Evolutionary conservation across 176 grass and related monocot genomes (phyloP).

Genomic region (Chrysopogon serrulatus): DNA sequence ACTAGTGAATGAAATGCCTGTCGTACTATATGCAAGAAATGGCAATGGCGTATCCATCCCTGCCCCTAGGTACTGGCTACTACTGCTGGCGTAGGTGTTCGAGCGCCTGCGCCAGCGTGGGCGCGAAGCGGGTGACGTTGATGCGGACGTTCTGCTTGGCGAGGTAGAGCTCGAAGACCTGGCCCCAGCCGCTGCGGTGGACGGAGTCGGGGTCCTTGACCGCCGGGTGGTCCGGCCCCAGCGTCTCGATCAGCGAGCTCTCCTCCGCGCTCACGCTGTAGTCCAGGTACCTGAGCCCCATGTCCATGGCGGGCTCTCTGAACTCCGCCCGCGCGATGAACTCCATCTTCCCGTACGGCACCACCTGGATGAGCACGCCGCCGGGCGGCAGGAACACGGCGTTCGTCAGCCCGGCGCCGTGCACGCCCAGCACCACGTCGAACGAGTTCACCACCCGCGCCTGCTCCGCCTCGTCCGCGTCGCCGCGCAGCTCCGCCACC

Average conservation of each 20-base stretch:
- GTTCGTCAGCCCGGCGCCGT: slow-evolving; percentile 75
- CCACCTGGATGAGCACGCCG: slow-evolving; percentile 68
- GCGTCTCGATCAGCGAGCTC: slow-evolving; percentile 61
- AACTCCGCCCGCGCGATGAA: slow-evolving; percentile 49
- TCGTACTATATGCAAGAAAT: too few species aligned
- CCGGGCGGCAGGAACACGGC: slow-evolving; percentile 66
- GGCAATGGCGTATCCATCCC: neutral
- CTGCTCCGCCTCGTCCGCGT: slow-evolving; percentile 21
- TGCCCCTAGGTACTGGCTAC: neutral
- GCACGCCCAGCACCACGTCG: slow-evolving; percentile 67
- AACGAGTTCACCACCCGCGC: slow-evolving; percentile 67
- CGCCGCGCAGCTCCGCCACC: slow-evolving; percentile 30
- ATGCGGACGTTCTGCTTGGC: slow-evolving; percentile 74
- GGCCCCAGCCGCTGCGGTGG: slow-evolving; percentile 54
- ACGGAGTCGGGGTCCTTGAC: slow-evolving; percentile 57
- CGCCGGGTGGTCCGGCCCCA: slow-evolving; percentile 53
- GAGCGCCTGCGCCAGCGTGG: slow-evolving; percentile 43
- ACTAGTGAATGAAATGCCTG: neutral
- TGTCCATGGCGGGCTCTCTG: slow-evolving; percentile 35
- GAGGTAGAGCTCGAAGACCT: slow-evolving; percentile 63
- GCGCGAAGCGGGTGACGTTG: slow-evolving; percentile 38
- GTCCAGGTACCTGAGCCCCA: slow-evolving; percentile 55
- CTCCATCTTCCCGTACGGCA: slow-evolving; percentile 79
- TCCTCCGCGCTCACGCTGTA: slow-evolving; percentile 68
- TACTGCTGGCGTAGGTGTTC: slow-evolving; percentile 27